Base-by-base conservation (phyloP, 257 asterid species). In the Nicotiana obtusifolia region DNA sequence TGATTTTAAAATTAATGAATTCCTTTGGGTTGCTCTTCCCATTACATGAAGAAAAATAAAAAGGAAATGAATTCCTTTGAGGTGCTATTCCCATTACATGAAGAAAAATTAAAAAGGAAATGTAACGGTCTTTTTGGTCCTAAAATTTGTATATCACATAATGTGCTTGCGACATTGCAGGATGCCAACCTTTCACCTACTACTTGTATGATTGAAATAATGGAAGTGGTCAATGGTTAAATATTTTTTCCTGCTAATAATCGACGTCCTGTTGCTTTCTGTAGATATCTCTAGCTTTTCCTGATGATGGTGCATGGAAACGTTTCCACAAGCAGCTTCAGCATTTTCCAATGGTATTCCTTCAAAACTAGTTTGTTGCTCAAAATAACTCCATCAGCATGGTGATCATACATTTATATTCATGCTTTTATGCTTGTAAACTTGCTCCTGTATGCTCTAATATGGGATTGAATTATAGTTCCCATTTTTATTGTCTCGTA, bases 271-370 rank as follows among this genome's bases (percentile, higher is more conserved):
- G 60, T 82, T 79, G 65, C 75, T 77, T 81, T 16, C 82, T 86
- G 64, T 86, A 96, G 99, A 92, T 96, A 88, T 88, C 98, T 57
- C 82, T 96, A 83, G 99, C 99, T 77, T 96, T 96, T 86, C 99
- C 99, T 19, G 99, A 96, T 81, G 99, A 96, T 87, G 98, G 99
- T 68, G 98, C 99, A 59, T 94, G 99, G 98, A 96, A 96, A 88
- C 93, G 99, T 79, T 96, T 96, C 86, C 95, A 96, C 94, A 93
- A 94, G 91, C 99, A 93, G 90, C 93, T 96, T 44, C 99, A 96
- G 88, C 99, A 96, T 91, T 96, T 96, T 80, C 99, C 99, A 7
- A 93, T 87, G 97, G 99, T 96, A 94, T 65, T 76, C 31, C 80
- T 81, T 77, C 85, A 77, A 71, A 56, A 37, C 24, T 80, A 41